Conservation (phyloP, 2,329 filamentous ascomycete species). For the Xylaria sp. region DNA sequence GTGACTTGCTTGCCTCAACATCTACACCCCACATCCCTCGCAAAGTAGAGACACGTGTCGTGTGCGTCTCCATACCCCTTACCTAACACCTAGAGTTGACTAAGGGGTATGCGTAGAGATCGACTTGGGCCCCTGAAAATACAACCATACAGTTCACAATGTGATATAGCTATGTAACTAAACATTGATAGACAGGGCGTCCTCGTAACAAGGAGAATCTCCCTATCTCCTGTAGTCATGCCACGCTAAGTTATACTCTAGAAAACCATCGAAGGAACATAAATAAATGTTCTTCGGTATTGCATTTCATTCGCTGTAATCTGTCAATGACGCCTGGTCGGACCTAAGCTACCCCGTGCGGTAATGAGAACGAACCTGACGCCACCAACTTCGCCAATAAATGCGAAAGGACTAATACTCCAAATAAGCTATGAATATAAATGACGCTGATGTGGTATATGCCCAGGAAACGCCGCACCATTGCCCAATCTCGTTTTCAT, state of each 20-base stretch:
- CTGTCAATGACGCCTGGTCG: background rate
- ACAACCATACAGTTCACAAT: no score
- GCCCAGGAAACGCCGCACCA: constrained; percentile 25
- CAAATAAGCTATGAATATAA: constrained; percentile 7
- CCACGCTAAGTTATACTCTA: background rate
- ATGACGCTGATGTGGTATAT: constrained; percentile 27
- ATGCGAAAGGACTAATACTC: constrained; percentile 6
- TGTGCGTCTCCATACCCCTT: background rate
- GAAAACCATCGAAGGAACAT: background rate
- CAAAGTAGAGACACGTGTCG: constrained; percentile 1
- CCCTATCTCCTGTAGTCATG: background rate
- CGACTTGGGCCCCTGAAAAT: background rate
- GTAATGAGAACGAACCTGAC: background rate
- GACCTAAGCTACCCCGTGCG: background rate
- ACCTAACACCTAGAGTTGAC: background rate
- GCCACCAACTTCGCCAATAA: background rate
- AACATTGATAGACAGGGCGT: background rate
- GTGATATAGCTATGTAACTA: background rate
- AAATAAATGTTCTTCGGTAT: background rate
- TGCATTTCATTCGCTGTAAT: background rate
- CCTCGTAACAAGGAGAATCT: background rate
- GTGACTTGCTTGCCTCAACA: background rate
- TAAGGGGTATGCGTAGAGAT: background rate
- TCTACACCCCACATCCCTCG: constrained; percentile 5
- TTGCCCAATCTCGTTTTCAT: constrained; percentile 10